These are phyloP conservation scores for Fusarium lateritium DNA, from an alignment of 2,329 filamentous ascomycete species.

Conservation along the genomic window DNA sequence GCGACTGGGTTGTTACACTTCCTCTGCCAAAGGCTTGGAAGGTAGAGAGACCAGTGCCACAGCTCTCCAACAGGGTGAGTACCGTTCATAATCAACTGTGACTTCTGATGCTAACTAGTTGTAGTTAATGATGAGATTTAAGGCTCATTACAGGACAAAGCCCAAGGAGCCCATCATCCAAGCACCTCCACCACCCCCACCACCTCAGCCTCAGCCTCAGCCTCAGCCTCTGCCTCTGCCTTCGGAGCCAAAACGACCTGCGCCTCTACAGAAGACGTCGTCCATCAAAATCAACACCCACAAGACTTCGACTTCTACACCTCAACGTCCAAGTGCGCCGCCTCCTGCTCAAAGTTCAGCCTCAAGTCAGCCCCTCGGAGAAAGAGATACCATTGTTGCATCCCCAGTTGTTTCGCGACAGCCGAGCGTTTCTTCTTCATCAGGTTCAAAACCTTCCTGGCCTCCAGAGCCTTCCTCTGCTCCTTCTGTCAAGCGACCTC, in stretches of 20 bases:
- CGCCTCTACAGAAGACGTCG: slow-evolving; percentile 50
- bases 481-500: slow-evolving; percentile 54
- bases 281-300: slow-evolving; percentile 59
- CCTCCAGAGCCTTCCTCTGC: slow-evolving; percentile 38
- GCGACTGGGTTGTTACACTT: slow-evolving; percentile 59
- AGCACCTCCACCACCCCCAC: slow-evolving; percentile 35
- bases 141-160: slow-evolving; percentile 56
- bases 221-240: slow-evolving; percentile 28
- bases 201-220: slow-evolving; percentile 26
- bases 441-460: slow-evolving; percentile 39
- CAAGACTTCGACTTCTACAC: slow-evolving; percentile 46
- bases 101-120: slow-evolving; percentile 37
- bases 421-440: slow-evolving; percentile 42
- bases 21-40: slow-evolving; percentile 60
- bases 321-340: slow-evolving; percentile 33
- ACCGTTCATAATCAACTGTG: not conserved
- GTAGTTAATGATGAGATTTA: slow-evolving; percentile 58
- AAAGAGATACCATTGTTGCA: slow-evolving; percentile 50
- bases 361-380: slow-evolving; percentile 27
- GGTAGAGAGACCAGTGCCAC: slow-evolving; percentile 54
- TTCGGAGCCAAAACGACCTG: slow-evolving; percentile 50
- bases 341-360: slow-evolving; percentile 23
- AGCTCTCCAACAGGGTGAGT: slow-evolving; percentile 56
- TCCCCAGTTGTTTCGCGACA: slow-evolving; percentile 45
- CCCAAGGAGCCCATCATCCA: slow-evolving; percentile 50